Percentiles rank a stretch among this genome's conserved stretches.
phyloP scores from a whole-genome alignment of 345 rosid genomes.

The Aquilaria sinensis region DNA sequence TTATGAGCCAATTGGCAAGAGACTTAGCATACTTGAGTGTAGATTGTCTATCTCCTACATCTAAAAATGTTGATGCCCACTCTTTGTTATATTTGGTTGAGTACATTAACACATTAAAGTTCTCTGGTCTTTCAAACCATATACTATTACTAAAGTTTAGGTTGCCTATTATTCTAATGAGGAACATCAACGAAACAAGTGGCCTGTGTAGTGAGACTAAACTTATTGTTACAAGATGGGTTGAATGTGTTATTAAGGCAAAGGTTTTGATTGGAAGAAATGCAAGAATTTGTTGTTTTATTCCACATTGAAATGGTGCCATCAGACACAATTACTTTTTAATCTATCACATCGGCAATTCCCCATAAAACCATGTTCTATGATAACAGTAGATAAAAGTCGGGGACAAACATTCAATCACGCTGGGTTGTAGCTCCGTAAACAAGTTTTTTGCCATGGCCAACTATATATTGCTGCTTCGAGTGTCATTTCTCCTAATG shows the following conservation, averaged over 20 bases:
- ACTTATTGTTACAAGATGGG: background rate
- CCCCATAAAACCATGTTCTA: too few species aligned
- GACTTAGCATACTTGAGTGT: too few species aligned
- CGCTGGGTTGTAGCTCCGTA: too few species aligned
- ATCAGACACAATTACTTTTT: too few species aligned
- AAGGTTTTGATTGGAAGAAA: background rate
- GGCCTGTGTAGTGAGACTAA: background rate
- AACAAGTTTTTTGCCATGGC: too few species aligned
- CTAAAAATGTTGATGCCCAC: too few species aligned
- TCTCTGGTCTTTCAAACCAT: background rate
- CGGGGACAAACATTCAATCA: too few species aligned
- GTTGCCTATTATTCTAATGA: background rate
- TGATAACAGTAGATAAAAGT: too few species aligned
- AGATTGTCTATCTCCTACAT: too few species aligned
- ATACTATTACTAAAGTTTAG: background rate
- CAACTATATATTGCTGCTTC: background rate
- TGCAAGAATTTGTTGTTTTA: background rate
- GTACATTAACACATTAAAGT: background rate
- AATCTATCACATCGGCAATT: too few species aligned
- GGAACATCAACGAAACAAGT: background rate
- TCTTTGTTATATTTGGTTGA: background rate
- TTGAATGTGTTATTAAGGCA: background rate
- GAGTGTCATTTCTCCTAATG: constrained; percentile 1
- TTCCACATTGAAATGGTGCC: background rate
- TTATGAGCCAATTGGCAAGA: too few species aligned